phyloP scores from a whole-genome alignment of 768 basidiomycete genomes.

The Tricholoma matsutake region DNA sequence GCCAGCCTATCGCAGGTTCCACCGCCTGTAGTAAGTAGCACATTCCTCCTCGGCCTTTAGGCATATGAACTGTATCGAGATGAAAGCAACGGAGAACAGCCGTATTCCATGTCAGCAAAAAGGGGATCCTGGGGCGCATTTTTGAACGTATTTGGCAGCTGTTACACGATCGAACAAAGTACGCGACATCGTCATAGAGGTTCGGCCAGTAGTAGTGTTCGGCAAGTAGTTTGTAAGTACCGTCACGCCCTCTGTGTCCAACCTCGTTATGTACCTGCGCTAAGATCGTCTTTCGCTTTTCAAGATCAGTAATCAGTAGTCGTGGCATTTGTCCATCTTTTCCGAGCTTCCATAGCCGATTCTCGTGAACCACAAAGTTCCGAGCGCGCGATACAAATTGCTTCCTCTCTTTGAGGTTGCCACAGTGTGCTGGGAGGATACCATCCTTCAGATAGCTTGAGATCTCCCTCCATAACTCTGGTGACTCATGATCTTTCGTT shows the following conservation, averaged over 20 bases:
- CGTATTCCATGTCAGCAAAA: constrained; percentile 13
- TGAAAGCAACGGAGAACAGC: constrained; percentile 19
- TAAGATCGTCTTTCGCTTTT: background rate
- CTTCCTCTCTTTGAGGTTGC: background rate
- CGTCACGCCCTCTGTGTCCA: no score
- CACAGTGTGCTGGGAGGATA: background rate
- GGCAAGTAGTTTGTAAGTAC: no score
- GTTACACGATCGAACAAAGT: constrained; percentile 29
- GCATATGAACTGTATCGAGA: constrained; percentile 30
- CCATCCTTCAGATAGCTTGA: background rate
- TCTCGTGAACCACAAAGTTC: constrained; percentile 19
- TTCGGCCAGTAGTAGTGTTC: no score
- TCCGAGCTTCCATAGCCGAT: constrained; percentile 15
- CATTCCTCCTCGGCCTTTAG: constrained; percentile 13
- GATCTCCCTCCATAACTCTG: constrained; percentile 14
- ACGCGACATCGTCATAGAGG: constrained; percentile 26
- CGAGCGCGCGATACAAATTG: background rate
- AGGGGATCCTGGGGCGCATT: constrained; percentile 18
- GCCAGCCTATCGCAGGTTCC: constrained; percentile 23
- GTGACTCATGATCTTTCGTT: constrained; percentile 5
- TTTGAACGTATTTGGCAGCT: constrained; percentile 27
- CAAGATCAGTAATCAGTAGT: constrained; percentile 19
- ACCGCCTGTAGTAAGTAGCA: constrained; percentile 20
- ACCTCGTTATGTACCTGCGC: no score
- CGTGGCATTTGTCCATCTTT: constrained; percentile 16